phyloP scores from a whole-genome alignment of 2,329 filamentous ascomycete species.

The Colletotrichum tropicicola region DNA sequence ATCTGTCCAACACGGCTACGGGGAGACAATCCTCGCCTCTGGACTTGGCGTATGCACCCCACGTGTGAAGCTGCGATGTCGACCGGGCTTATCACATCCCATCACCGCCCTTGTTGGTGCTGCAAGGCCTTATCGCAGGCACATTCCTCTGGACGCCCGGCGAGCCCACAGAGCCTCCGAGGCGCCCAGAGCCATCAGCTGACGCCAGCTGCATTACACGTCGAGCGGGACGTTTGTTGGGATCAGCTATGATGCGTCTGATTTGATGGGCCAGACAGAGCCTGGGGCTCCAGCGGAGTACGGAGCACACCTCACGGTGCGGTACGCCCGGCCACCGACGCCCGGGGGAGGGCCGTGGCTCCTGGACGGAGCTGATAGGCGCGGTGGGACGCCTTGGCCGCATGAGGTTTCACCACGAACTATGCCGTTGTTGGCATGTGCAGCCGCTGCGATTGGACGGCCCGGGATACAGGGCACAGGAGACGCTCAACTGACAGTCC shows the following conservation, averaged over 20 bases:
- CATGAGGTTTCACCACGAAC: slow-evolving; percentile 15
- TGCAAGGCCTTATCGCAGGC: slow-evolving; percentile 3
- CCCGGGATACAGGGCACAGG: no score
- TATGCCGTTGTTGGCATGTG: slow-evolving; percentile 31
- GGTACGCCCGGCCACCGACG: slow-evolving; percentile 13
- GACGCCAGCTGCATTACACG: neutral
- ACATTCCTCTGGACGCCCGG: neutral
- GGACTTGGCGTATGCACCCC: slow-evolving; percentile 24
- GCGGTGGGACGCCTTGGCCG: slow-evolving; percentile 18
- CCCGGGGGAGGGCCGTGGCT: slow-evolving; percentile 10
- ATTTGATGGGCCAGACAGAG: neutral
- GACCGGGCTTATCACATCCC: neutral
- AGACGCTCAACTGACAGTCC: neutral
- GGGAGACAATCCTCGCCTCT: neutral
- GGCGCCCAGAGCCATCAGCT: neutral
- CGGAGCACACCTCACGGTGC: slow-evolving; percentile 19
- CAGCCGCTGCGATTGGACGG: slow-evolving; percentile 26
- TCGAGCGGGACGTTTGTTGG: neutral
- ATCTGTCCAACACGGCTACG: neutral
- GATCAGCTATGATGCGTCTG: neutral
- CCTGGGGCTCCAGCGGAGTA: neutral
- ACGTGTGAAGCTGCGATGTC: slow-evolving; percentile 6
- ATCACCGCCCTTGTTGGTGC: neutral
- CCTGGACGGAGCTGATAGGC: slow-evolving; percentile 27
- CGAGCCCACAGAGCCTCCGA: neutral